Conservation (phyloP, 2,329 filamentous ascomycete species). For the Colletotrichum scovillei region DNA sequence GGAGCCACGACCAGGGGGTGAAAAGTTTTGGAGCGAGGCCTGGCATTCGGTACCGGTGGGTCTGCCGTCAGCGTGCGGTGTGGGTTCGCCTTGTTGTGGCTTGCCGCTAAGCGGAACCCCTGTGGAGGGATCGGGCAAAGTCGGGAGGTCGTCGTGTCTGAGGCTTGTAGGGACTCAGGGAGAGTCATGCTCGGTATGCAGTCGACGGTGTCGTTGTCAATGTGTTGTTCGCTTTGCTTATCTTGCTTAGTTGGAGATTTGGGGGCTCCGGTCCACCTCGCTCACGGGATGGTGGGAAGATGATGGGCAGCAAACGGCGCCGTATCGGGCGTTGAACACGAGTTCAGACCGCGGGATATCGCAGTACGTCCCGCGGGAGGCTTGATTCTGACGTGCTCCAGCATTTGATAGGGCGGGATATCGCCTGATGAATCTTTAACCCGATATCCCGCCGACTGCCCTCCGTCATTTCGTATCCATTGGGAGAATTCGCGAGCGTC, state of each 20-base stretch:
- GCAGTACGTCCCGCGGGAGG: conserved; percentile 1
- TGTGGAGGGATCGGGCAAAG: conserved; percentile 34
- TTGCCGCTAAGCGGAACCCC: conserved; percentile 32
- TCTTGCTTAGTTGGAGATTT: conserved; percentile 27
- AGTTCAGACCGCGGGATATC: conserved; percentile 14
- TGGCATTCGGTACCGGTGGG: conserved; percentile 34
- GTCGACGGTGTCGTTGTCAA: conserved; percentile 15
- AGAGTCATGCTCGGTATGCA: conserved; percentile 33
- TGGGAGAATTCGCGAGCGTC: conserved; percentile 14
- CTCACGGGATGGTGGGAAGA: conserved; percentile 21
- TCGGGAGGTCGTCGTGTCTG: conserved; percentile 28
- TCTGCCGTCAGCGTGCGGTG: conserved; percentile 20
- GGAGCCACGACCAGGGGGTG: conserved; percentile 19
- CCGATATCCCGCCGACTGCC: conserved; percentile 13
- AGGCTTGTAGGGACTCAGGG: conserved; percentile 12
- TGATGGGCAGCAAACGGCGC: conserved; percentile 18
- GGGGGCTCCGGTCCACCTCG: conserved; percentile 18
- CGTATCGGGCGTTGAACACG: conserved; percentile 29
- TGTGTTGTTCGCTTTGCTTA: conserved; percentile 7
- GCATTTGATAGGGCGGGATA: background rate
- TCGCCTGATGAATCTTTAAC: conserved; percentile 4
- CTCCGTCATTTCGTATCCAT: background rate
- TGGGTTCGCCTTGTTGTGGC: conserved; percentile 19
- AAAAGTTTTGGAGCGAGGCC: conserved; percentile 29
- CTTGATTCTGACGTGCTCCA: conserved; percentile 5